Base-by-base conservation (phyloP, 139 green algal species). In the Ostreobium quekettii region DNA sequence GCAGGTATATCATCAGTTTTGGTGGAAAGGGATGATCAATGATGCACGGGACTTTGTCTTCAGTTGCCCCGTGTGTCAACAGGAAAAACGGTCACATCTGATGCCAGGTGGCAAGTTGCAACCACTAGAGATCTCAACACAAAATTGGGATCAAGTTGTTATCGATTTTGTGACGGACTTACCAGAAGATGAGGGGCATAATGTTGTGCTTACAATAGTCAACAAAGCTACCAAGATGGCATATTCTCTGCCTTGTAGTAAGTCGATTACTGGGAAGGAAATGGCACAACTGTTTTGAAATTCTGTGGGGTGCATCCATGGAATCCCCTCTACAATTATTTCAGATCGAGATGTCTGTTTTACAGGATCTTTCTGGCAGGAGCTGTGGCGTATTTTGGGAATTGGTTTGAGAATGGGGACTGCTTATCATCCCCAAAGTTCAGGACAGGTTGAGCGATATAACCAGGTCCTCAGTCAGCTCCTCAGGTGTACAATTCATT, bases 371-470 rank as follows among this genome's bases (percentile, higher is more conserved):
- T 86, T 87, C 29, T 88, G 71, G 75, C 30, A 60, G 36, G 26
- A 60, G 6, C 36, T 87, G 3, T 78, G 57, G n/a, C 8, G 58
- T 3, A 26, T 71, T 1, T 22, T 80, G 1, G 77, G 74, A 22
- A 85, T 75, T 2, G 64, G 74, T 4, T 63, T 80, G 1, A 58
- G 33, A 1, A 75, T 88, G 36, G 83, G 77, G 46, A 84, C 79
- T 2, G 70, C 79, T 0, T 82, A 80, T 53, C 80, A 91, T 48
- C 78, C 82, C 1, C 61, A 88, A 47, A 81, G 74, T 6, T 76
- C 87, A 69, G 85, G 83, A 3, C 85, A 89, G 32, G 87, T 77
- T 26, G 86, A 92, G 59, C 72, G 80, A 3, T 60, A 67, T 5
- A 85, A 85, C 38, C 57, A 75, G 2, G 66, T 59, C 0, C 26